These are phyloP conservation scores for Trichosporon sp. DNA, from an alignment of 1,284 basidiomycete genomes.

Conservation along the genomic window DNA sequence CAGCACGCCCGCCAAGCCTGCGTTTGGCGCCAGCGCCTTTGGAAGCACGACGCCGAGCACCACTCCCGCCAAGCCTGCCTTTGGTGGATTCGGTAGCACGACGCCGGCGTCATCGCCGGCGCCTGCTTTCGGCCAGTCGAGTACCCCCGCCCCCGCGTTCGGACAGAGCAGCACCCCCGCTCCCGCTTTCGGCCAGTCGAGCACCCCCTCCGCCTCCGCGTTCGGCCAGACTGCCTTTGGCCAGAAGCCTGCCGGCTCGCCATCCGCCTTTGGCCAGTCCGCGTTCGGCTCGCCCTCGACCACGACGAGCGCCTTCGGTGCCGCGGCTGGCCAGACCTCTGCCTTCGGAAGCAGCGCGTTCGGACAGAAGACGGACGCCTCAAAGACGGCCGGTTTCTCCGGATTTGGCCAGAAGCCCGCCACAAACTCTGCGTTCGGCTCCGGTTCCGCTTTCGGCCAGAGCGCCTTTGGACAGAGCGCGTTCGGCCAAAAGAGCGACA, in stretches of 20 bases:
- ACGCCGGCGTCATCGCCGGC: conserved; percentile 22
- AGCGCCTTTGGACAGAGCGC: conserved; percentile 12
- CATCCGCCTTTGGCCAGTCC: conserved; percentile 27
- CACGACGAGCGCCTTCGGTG: conserved; percentile 23
- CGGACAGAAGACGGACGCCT: conserved; percentile 12
- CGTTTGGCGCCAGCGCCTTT: conserved; percentile 31
- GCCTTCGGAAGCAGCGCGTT: conserved; percentile 21
- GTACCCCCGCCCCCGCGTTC: conserved; percentile 28
- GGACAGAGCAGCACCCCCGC: conserved; percentile 30
- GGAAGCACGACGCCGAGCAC: conserved; percentile 31
- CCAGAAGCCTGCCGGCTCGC: conserved; percentile 22
- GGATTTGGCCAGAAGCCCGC: conserved; percentile 30
- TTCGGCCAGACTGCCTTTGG: conserved; percentile 40
- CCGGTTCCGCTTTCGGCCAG: conserved; percentile 15
- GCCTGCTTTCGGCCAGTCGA: conserved; percentile 30
- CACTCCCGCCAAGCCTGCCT: conserved; percentile 24
- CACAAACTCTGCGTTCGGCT: conserved; percentile 19
- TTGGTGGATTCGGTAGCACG: conserved; percentile 26
- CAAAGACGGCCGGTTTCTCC: conserved; percentile 20
- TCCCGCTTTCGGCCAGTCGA: conserved; percentile 21
- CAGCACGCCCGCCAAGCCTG: conserved; percentile 28
- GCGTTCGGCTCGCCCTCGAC: conserved; percentile 24
- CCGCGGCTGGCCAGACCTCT: conserved; percentile 9
- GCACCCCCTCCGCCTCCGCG: conserved; percentile 27
- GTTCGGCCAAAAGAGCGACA: conserved; percentile 19